Base-by-base conservation (phyloP, 208 protist genomes). In the Borovskyia barvae region DNA sequence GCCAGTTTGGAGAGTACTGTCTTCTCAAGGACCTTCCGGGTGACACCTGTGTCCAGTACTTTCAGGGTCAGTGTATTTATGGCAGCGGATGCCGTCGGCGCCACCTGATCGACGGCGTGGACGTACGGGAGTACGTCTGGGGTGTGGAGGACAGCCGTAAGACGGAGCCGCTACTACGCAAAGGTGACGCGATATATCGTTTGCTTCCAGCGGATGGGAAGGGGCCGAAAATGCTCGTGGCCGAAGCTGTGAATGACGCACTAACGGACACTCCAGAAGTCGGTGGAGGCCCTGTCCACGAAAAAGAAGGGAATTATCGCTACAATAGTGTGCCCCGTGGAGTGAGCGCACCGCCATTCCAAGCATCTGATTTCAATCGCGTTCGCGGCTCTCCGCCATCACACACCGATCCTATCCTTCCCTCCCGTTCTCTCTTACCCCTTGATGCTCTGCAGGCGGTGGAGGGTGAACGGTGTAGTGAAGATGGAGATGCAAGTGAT, bases 21-120 rank as follows among this genome's bases (percentile, higher is more conserved):
- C 37, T 54, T 4, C 61, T 94, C 20, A 72, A 64, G 30, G 70
- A 91, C 43, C 72, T 73, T 30, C 87, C 87, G 1, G 81, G 80
- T 5, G 75, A 94, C 52, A 65, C 69, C 8, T 94, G 87, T 57
- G 87, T 94, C 24, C 71, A 88, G 30, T 69, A 94, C 67, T 77
- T 80, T 32, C 70, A 72, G n/a, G 80, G 84, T 19, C 51, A 26
- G 53, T 94, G 87, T 50, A 47, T 87, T 5, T 91, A 81, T 64
- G 87, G 77, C 15, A 24, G 50, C 26, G 12, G 35, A 11, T 94
- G 87, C 58, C 67, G 52, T 20, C 76, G 64, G 26, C 77, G 58
- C 14, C 87, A 94, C 68, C 45, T 50, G 9, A 69, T 91, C 12
- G 87, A 94, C 50, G 84, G 84, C 15, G 80, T 85, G 4, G 80